Base-by-base conservation (phyloP, 2,329 filamentous ascomycete species). In the Verticillium albo-atrum region DNA sequence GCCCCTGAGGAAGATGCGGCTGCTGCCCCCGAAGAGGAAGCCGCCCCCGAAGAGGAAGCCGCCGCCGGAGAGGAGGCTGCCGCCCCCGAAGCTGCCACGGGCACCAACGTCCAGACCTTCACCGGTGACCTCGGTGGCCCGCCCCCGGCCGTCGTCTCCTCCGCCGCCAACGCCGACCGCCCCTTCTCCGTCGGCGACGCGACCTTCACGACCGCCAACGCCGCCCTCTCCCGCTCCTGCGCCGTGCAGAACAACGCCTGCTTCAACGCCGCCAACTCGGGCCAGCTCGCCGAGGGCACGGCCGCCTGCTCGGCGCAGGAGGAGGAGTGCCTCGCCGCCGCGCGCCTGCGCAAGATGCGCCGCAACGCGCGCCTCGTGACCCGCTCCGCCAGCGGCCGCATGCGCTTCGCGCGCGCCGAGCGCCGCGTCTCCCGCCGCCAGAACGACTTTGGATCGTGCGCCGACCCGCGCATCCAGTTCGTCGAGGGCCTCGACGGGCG, bases 181-280 rank as follows among this genome's bases (percentile, higher is more conserved):
- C 79, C 79, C 54, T 83, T 82, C 68, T 72, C 69, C 55, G 85
- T 85, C 63, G 85, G 81, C 60, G 80, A 77, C n/a, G 78, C 79
- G 54, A 83, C 78, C 61, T 88, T 87, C 70, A 74, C 79, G 3
- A 77, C 77, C 65, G 64, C 68, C 6, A 76, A 72, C 57, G 79
- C 77, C n/a, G 79, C 79, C 12, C 67, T 79, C 60, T 73, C 76
- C 69, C 78, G 79, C 34, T 79, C 78, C 15, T 82, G 79, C 68
- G 75, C 78, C 57, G 73, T 81, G 27, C 79, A 82, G 71, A 76
- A 82, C 72, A 82, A 82, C 68, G 74, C 75, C 14, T 82, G 79
- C 70, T 74, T 78, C 61, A 76, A 79, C 66, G 79, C 78, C 10
- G 79, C 76, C 66, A 82, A 82, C 75, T 68, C 72, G 15, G 79